Base-by-base conservation (phyloP, 2,329 filamentous ascomycete genomes). In the Fusarium sublunatum region DNA sequence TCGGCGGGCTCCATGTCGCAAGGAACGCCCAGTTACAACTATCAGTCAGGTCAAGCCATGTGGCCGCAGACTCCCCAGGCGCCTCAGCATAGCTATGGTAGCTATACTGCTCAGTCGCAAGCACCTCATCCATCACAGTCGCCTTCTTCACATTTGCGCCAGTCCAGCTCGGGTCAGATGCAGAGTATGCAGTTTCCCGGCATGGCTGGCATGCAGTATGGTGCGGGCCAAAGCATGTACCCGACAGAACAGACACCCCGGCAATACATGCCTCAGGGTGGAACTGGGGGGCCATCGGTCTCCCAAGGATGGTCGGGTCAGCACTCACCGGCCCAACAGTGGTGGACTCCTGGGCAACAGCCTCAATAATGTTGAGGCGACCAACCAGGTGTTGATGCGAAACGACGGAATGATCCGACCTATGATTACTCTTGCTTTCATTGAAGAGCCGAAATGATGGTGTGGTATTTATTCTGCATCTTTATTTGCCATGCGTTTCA, bases 61-160 rank as follows among this genome's bases (percentile, higher is more conserved):
- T 90, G 87, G 87, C 83, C 84, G 29, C 88, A 91, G 64, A 83
- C 85, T 44, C 86, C 88, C 38, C 89, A 89, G 73, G 81, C 84
- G 13, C 81, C 85, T 9, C 86, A 87, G 63, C 82, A 81, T 67
- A 82, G 77, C 62, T 86, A 83, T 67, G 81, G 82, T 46, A 78
- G 79, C 59, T 86, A 83, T 65, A 80, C 82, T 7, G 81, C 82
- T 31, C 83, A 86, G 66, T 79, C 80, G 2, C 83, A 85, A 61
- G 81, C 83, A 31, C 69, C 77, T 32, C 80, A 82, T 61, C 78
- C 80, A 2, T 79, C 83, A 22, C 84, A 86, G 58, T 83, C 86
- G 11, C 81, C 86, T 9, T 81, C 84, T n/a, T 81, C 85, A 15
- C 86, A 88, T 70, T 75, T 88, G 32, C 86, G 86, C 15, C 86